phyloP scores from a whole-genome alignment of 192 early-diverging fungal genomes.

The Entomortierella beljakovae region DNA sequence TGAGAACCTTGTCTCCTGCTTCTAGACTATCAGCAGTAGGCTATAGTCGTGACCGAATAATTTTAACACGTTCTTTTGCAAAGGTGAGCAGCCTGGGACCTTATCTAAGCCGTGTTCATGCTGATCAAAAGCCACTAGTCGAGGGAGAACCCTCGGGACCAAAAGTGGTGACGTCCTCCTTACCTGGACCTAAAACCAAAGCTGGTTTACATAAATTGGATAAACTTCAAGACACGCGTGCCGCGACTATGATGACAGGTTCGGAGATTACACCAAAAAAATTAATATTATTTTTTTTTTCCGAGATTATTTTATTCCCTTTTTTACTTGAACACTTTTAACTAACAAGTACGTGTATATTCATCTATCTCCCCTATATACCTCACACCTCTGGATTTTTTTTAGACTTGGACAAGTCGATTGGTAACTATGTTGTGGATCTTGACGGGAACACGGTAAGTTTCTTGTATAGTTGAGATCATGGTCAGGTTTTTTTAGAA shows the following conservation, averaged over 20 bases:
- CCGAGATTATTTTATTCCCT: too few species aligned
- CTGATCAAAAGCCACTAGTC: slow-evolving; percentile 38
- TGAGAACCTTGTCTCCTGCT: background rate
- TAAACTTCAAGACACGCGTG: slow-evolving; percentile 73
- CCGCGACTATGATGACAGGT: slow-evolving; percentile 68
- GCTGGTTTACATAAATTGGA: slow-evolving; percentile 61
- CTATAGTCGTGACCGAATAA: background rate
- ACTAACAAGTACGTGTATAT: too few species aligned
- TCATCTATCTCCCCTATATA: too few species aligned
- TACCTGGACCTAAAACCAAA: slow-evolving; percentile 74
- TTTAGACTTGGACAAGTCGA: slow-evolving; percentile 70
- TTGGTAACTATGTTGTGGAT: slow-evolving; percentile 81
- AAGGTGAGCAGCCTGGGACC: background rate
- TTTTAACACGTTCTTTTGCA: slow-evolving; percentile 20
- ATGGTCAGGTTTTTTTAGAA: background rate
- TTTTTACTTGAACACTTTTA: background rate
- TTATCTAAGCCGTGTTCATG: slow-evolving; percentile 17
- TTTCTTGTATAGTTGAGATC: background rate
- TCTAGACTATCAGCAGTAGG: background rate
- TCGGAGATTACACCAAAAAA: background rate
- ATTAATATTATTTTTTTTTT: too few species aligned
- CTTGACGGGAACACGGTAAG: slow-evolving; percentile 75
- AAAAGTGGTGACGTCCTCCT: slow-evolving; percentile 54
- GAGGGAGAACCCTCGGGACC: slow-evolving; percentile 70
- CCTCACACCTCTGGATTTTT: background rate